Conservation (phyloP, 73 alveolate species). For the Tetrahymena thermophila region DNA sequence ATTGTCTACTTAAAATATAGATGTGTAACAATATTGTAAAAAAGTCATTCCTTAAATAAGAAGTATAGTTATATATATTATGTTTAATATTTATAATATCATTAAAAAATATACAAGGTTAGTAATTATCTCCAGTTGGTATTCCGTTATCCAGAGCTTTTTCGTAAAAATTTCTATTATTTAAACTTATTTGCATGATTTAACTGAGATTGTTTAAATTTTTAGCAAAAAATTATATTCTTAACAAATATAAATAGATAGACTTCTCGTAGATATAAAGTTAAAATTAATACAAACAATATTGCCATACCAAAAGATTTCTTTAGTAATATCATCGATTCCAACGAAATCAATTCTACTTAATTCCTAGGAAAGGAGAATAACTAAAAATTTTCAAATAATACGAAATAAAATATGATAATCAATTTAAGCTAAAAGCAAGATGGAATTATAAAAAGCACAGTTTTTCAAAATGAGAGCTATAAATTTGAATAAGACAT, state of each 20-base stretch:
- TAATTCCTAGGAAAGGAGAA: not conserved
- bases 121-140: not conserved
- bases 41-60: not conserved
- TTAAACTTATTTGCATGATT: not conserved
- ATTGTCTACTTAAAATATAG: not conserved
- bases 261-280: not conserved
- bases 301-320: not conserved
- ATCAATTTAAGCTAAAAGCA: not conserved
- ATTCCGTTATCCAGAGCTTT: not conserved
- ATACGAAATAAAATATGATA: not conserved
- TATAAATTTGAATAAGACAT: no score
- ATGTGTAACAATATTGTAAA: not conserved
- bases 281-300: not conserved
- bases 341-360: not conserved
- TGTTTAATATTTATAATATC: not conserved
- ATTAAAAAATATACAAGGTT: not conserved
- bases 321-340: not conserved
- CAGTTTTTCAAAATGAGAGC: not conserved
- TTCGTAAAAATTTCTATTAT: not conserved
- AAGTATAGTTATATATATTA: not conserved
- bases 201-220: not conserved
- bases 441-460: not conserved
- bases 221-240: not conserved
- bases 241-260: not conserved
- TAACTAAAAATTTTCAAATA: not conserved